Evolutionary conservation across 768 basidiomycete species (phyloP).

Genomic region (Porphyrellus cyaneotinctus): DNA sequence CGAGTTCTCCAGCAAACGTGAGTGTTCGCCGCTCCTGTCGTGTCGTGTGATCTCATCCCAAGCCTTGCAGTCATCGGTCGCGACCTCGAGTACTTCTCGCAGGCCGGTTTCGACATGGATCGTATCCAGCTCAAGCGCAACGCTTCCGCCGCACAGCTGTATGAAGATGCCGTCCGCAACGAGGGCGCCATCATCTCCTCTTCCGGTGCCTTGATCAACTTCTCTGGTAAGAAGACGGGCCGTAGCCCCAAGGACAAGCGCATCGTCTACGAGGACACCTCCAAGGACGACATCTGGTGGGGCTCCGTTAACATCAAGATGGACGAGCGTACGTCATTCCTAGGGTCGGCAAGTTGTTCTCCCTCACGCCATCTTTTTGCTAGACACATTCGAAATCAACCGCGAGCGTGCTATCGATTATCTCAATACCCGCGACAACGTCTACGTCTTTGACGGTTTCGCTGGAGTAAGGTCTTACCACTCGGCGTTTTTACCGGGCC

Average conservation of each 20-base stretch:
- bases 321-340: constrained; percentile 75
- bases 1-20: constrained; percentile 58
- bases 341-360: background rate
- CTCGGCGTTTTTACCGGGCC: background rate
- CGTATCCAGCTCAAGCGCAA: constrained; percentile 95
- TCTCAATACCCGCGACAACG: constrained; percentile 95
- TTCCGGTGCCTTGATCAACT: constrained; percentile 97
- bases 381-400: constrained; percentile 98
- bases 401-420: constrained; percentile 99
- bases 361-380: constrained; percentile 5
- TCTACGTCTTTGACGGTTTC: constrained; percentile 96
- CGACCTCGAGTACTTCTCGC: constrained; percentile 96
- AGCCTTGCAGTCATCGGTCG: constrained; percentile 71
- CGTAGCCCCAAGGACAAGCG: constrained; percentile 99
- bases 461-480: constrained; percentile 61
- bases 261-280: constrained; percentile 95
- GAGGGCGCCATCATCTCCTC: constrained; percentile 98
- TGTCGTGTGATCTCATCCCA: constrained; percentile 7
- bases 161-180: constrained; percentile 97
- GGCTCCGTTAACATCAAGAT: constrained; percentile 99
- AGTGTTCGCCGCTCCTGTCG: constrained; percentile 22
- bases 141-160: constrained; percentile 82
- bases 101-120: constrained; percentile 99
- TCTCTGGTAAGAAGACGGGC: constrained; percentile 99
- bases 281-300: constrained; percentile 99